Evolutionary conservation across 176 grass and related monocot genomes (phyloP).

Genomic region (Carex littledalei): DNA sequence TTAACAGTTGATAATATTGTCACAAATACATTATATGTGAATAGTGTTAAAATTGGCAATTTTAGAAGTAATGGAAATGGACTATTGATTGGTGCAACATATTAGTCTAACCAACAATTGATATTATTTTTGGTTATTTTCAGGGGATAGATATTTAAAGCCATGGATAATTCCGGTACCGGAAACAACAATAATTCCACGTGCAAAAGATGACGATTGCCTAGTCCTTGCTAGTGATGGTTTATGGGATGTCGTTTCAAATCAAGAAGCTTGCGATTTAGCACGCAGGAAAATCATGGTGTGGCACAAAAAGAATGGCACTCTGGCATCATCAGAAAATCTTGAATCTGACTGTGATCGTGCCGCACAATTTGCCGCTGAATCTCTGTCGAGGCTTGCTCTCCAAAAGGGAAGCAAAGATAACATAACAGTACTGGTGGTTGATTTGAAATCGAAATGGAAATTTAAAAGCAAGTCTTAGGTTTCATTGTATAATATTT

Average conservation of each 20-base stretch:
- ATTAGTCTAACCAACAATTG: background rate
- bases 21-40: background rate
- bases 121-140: conserved; percentile 28
- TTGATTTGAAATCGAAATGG: conserved; percentile 72
- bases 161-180: conserved; percentile 65
- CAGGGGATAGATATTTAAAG: conserved; percentile 61
- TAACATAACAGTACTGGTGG: conserved; percentile 71
- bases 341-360: conserved; percentile 47
- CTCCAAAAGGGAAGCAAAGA: conserved; percentile 76
- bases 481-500: background rate
- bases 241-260: conserved; percentile 71
- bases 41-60: background rate
- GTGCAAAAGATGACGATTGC: conserved; percentile 63
- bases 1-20: background rate
- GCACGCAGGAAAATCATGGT: conserved; percentile 59
- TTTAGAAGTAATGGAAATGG: background rate
- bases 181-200: conserved; percentile 52
- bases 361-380: conserved; percentile 65
- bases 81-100: background rate
- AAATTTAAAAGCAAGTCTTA: conserved; percentile 60
- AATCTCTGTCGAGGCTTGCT: conserved; percentile 57
- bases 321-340: conserved; percentile 12
- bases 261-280: conserved; percentile 75
- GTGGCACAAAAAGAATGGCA: conserved; percentile 83
- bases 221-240: conserved; percentile 81